Evolutionary conservation across 352 stramenopile species (phyloP).

Genomic region (Plasmopara muralis): DNA sequence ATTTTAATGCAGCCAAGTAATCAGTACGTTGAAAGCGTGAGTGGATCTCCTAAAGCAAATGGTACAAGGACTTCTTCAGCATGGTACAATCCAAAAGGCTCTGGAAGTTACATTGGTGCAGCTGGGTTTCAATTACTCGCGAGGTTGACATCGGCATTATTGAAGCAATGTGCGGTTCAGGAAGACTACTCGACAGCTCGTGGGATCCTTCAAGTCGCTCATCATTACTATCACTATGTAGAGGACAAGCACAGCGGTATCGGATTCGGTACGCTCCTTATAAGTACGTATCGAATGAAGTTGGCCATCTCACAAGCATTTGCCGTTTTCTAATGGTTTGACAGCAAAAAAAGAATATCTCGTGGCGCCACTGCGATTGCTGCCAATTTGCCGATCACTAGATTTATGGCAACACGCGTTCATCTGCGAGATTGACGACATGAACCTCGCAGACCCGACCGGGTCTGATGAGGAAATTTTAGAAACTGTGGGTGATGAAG

Average conservation of each 20-base stretch:
- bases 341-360: conserved; percentile 82
- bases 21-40: conserved; percentile 54
- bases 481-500: conserved; percentile 47
- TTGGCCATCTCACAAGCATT: conserved; percentile 3
- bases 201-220: conserved; percentile 70
- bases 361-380: conserved; percentile 43
- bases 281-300: background rate
- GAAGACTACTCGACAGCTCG: conserved; percentile 79
- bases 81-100: conserved; percentile 79
- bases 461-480: conserved; percentile 27
- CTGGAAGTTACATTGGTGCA: conserved; percentile 71
- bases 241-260: conserved; percentile 69
- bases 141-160: conserved; percentile 46
- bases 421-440: conserved; percentile 64
- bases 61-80: conserved; percentile 29
- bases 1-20: conserved; percentile 84
- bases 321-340: conserved; percentile 3
- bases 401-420: conserved; percentile 85
- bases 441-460: conserved; percentile 33
- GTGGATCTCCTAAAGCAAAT: conserved; percentile 16
- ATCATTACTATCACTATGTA: conserved; percentile 75
- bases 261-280: conserved; percentile 49
- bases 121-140: conserved; percentile 57
- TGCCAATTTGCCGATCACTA: conserved; percentile 68
- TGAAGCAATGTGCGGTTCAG: conserved; percentile 68